These are phyloP conservation scores for Globisporangium parvum DNA, from an alignment of 352 stramenopile species.

Conservation along the genomic window DNA sequence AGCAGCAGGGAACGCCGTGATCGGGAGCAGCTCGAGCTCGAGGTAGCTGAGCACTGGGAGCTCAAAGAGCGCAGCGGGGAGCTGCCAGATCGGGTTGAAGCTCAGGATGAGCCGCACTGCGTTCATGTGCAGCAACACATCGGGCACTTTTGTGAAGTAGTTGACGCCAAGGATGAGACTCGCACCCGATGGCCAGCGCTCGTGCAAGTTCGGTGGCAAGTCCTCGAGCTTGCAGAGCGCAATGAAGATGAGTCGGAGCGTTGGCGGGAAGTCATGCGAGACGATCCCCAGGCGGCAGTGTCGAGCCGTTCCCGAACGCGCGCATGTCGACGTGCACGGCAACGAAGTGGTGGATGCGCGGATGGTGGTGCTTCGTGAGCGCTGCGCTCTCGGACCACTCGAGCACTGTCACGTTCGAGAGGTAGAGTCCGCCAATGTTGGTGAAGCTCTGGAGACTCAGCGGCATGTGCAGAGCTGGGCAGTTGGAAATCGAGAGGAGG, in stretches of 20 bases:
- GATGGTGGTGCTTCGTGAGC: slow-evolving; percentile 20
- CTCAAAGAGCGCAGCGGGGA: slow-evolving; percentile 8
- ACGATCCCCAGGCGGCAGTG: slow-evolving; percentile 26
- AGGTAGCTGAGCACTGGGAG: slow-evolving; percentile 1
- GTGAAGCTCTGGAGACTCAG: slow-evolving; percentile 14
- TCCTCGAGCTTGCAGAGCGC: slow-evolving; percentile 23
- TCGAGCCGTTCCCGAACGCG: background rate
- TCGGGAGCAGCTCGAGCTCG: background rate
- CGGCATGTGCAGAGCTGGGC: slow-evolving; percentile 23
- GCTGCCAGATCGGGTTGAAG: slow-evolving; percentile 2
- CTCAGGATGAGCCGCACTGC: slow-evolving; percentile 1
- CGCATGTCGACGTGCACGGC: slow-evolving; percentile 23
- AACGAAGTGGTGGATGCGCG: slow-evolving; percentile 21
- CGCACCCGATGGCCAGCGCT: slow-evolving; percentile 18
- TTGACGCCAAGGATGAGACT: slow-evolving; percentile 19
- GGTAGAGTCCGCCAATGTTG: slow-evolving; percentile 24
- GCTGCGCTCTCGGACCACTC: slow-evolving; percentile 22
- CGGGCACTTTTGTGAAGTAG: slow-evolving; percentile 16
- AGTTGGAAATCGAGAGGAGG: slow-evolving; percentile 23
- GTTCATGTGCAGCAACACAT: slow-evolving; percentile 16
- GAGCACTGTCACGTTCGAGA: slow-evolving; percentile 34
- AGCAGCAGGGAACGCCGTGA: background rate
- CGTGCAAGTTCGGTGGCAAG: slow-evolving; percentile 28
- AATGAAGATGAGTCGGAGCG: slow-evolving; percentile 26
- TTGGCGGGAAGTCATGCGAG: slow-evolving; percentile 22